Evolutionary conservation across 2,329 filamentous ascomycete species (phyloP).

Genomic region (Paecilomyces sp.): DNA sequence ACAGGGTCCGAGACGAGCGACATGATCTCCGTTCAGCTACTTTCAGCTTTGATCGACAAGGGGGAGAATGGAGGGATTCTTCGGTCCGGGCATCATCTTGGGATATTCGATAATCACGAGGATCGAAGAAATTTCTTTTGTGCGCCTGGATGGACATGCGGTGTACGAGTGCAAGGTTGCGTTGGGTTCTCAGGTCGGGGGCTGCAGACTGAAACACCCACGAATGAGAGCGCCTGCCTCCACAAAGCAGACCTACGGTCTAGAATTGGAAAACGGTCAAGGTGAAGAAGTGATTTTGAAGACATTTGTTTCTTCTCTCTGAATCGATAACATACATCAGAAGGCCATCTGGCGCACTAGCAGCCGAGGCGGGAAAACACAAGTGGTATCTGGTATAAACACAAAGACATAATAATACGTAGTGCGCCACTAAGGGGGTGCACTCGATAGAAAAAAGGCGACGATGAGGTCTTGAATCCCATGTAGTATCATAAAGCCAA

Average conservation of each 20-base stretch:
- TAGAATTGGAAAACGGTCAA: neutral
- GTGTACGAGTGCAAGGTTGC: neutral
- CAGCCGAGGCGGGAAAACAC: neutral
- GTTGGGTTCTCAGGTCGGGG: too few relatives aligned
- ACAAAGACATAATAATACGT: conserved; percentile 4
- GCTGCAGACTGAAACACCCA: neutral
- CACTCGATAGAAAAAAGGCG: neutral
- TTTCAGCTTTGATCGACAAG: neutral
- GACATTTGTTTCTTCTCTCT: neutral
- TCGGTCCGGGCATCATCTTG: neutral
- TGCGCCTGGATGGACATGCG: neutral
- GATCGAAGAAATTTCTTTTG: neutral
- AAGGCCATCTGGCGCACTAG: neutral
- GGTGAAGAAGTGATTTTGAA: neutral
- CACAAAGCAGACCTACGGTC: neutral
- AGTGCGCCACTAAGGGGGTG: neutral
- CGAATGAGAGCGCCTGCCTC: neutral
- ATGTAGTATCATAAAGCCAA: neutral
- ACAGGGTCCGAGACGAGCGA: neutral
- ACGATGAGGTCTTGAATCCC: neutral
- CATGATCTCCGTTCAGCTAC: neutral
- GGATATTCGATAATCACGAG: neutral
- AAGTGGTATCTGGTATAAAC: conserved; percentile 6
- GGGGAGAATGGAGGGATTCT: neutral
- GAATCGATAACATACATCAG: neutral